phyloP scores from a whole-genome alignment of 192 early-diverging fungal species.

The Linnemannia hyalina region DNA sequence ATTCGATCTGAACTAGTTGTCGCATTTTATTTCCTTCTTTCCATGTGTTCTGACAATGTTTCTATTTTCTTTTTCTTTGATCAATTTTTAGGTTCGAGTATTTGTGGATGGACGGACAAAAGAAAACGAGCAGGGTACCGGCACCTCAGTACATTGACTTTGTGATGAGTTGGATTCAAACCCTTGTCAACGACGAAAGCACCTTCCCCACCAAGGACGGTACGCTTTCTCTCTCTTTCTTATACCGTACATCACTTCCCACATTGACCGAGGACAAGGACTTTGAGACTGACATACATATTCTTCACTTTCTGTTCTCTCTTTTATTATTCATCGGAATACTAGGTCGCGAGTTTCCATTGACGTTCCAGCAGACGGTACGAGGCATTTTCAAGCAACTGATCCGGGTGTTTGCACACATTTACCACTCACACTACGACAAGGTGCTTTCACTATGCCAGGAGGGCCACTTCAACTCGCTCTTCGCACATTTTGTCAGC shows the following conservation, averaged over 20 bases:
- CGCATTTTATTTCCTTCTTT: background rate
- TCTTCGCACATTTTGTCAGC: constrained; percentile 95
- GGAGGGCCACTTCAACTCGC: constrained; percentile 94
- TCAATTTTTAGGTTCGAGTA: constrained; percentile 75
- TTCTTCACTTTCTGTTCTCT: background rate
- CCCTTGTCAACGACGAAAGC: constrained; percentile 87
- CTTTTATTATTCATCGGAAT: background rate
- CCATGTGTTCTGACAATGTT: constrained; percentile 5
- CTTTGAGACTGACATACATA: too few relatives aligned
- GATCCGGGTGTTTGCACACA: constrained; percentile 92
- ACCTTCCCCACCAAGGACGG: constrained; percentile 95
- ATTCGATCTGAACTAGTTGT: background rate
- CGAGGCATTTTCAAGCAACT: constrained; percentile 86
- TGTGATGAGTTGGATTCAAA: constrained; percentile 89
- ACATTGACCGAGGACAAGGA: background rate
- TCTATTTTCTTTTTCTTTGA: background rate
- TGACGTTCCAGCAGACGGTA: constrained; percentile 77
- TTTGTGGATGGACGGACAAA: constrained; percentile 91
- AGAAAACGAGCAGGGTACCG: constrained; percentile 82
- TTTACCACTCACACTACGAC: constrained; percentile 93
- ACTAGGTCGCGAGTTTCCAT: constrained; percentile 88
- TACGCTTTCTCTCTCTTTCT: constrained; percentile 39
- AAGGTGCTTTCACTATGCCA: constrained; percentile 84
- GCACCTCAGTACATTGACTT: constrained; percentile 97
- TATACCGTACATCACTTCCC: background rate